Base-by-base conservation (phyloP, 2,329 filamentous ascomycete species). In the Claviceps spartinae region DNA sequence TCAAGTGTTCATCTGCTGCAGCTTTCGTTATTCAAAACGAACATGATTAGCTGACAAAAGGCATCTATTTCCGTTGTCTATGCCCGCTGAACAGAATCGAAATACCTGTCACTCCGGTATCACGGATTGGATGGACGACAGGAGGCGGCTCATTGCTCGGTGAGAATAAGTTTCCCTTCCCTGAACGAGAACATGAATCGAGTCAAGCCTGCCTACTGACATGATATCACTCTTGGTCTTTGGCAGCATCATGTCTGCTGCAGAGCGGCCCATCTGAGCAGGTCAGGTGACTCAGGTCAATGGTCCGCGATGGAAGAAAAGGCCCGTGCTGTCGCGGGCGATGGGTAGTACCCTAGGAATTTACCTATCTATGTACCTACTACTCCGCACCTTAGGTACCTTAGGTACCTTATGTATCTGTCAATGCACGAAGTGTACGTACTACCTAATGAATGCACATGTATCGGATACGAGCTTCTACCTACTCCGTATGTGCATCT, bases 81-180 rank as follows among this genome's bases (percentile, higher is more conserved):
- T 34, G 30, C 30, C 9, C 9, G 30, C 8, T 11, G 30, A 11
- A 40, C 18, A 18, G 42, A 42, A 49, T 41, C 47, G 47, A n/a
- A 49, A 41, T 16, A 49, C 47, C 14, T 37, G 30, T 41, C 47
- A 49, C 34, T 37, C 47, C 16, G 36, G 30, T n/a, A 20, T 49
- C 30, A 40, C 36, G 22, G 47, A 49, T 22, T 49, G 47, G 47
- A 37, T 40, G 36, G 47, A 49, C 20, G 47, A 36, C 47, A 18
- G 36, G 38, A 49, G 47, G 41, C 47, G 47, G 22, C 47, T 41
- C 36, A 41, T 49, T 40, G 47, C 47, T 20, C 36, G 47, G 42
- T 44, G 42, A 44, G 42, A 26, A 40, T 16, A 40, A 44, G 2
- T 5, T 22, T 2, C 42, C 22, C 42, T 22, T 16, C 13, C 3